phyloP scores from a whole-genome alignment of 164 flowering plant species.

The Magnolia kwangsiensis region DNA sequence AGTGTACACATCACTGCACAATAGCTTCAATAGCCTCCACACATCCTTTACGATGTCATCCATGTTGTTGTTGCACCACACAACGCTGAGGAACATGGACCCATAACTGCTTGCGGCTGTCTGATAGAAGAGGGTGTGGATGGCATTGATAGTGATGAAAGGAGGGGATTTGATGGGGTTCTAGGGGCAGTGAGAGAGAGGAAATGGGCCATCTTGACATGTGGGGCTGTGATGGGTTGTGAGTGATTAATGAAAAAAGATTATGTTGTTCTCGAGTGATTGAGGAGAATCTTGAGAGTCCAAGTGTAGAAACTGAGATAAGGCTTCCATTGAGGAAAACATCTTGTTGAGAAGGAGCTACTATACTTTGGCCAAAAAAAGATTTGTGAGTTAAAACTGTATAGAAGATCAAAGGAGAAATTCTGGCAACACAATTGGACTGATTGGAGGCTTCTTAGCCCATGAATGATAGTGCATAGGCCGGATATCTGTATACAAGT shows the following conservation, averaged over 20 bases:
- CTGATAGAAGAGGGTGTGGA: slow-evolving; percentile 13
- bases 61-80: slow-evolving; percentile 32
- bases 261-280: slow-evolving; percentile 11
- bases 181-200: slow-evolving; percentile 2
- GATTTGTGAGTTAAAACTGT: too few species aligned
- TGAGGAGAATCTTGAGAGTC: slow-evolving; percentile 21
- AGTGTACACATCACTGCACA: slow-evolving; percentile 19
- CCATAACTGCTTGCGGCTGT: slow-evolving; percentile 54
- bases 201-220: slow-evolving; percentile 10
- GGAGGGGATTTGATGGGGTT: slow-evolving; percentile 6
- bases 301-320: slow-evolving; percentile 33
- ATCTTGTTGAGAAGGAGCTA: not conserved
- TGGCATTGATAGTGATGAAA: slow-evolving; percentile 11
- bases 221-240: not conserved
- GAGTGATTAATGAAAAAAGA: slow-evolving; percentile 9
- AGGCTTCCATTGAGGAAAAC: slow-evolving; percentile 33
- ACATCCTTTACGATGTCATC: slow-evolving; percentile 38
- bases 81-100: slow-evolving; percentile 51
- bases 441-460: not conserved
- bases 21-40: slow-evolving; percentile 28
- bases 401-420: not conserved
- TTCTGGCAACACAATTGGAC: not conserved
- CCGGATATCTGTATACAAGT: too few species aligned
- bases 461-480: too few species aligned
- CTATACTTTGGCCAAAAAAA: too few species aligned